Percentiles rank a stretch among this genome's conserved stretches.
These are phyloP conservation scores for Rutstroemia sp. DNA, from an alignment of 2,329 filamentous ascomycete genomes.

Conservation along the genomic window DNA sequence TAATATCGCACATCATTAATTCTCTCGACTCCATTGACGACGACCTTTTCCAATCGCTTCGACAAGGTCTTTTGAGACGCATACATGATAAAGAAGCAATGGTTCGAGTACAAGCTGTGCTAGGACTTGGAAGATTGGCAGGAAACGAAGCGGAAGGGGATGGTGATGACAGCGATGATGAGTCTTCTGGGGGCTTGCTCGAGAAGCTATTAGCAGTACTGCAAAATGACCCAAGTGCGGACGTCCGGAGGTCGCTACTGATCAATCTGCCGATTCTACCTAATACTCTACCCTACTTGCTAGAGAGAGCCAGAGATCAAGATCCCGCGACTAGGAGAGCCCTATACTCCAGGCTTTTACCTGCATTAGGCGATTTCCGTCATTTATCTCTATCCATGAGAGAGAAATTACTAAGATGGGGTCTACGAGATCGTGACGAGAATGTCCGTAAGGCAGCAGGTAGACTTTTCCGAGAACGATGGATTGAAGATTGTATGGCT, in stretches of 20 bases:
- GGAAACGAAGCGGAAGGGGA: constrained; percentile 68
- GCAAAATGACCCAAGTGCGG: constrained; percentile 89
- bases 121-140: constrained; percentile 80
- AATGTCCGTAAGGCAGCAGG: constrained; percentile 88
- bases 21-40: constrained; percentile 88
- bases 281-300: constrained; percentile 73
- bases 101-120: constrained; percentile 84
- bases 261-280: constrained; percentile 85
- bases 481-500: constrained; percentile 91
- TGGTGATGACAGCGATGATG: constrained; percentile 62
- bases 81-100: constrained; percentile 91
- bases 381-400: constrained; percentile 89
- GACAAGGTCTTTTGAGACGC: constrained; percentile 71
- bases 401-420: constrained; percentile 93
- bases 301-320: constrained; percentile 85
- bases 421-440: constrained; percentile 86
- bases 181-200: constrained; percentile 61
- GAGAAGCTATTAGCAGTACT: constrained; percentile 81
- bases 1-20: constrained; percentile 87
- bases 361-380: constrained; percentile 86
- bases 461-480: constrained; percentile 85
- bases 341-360: constrained; percentile 80
- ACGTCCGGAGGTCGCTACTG: constrained; percentile 81
- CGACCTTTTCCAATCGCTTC: constrained; percentile 76
- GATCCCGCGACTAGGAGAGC: constrained; percentile 78